Percentiles rank a stretch among this genome's conserved stretches.
Evolutionary conservation across 176 grass and related monocot species (phyloP).

Genomic region (Oropetium thomaeum): DNA sequence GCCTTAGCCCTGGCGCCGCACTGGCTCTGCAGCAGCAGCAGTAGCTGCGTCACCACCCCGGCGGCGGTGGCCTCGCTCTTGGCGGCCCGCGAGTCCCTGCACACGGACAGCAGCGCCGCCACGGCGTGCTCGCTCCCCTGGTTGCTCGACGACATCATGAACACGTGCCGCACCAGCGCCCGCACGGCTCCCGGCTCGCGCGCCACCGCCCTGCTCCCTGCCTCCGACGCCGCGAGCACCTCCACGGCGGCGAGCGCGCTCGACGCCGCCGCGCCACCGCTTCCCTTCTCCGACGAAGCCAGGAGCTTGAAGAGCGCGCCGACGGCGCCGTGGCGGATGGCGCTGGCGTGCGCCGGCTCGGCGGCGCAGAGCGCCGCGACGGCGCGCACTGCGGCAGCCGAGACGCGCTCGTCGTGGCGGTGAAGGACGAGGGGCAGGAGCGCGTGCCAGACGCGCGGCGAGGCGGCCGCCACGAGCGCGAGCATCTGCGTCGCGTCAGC

Average conservation of each 20-base stretch:
- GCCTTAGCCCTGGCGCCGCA: slow-evolving; percentile 58
- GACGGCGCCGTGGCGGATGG: slow-evolving; percentile 57
- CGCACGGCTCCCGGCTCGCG: slow-evolving; percentile 36
- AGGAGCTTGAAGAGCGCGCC: slow-evolving; percentile 53
- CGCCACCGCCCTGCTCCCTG: slow-evolving; percentile 39
- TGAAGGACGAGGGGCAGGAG: slow-evolving; percentile 44
- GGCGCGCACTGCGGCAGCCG: slow-evolving; percentile 49
- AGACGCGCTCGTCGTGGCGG: slow-evolving; percentile 9
- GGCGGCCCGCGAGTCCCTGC: slow-evolving; percentile 43
- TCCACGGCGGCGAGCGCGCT: slow-evolving; percentile 60
- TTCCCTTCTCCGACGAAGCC: slow-evolving; percentile 13
- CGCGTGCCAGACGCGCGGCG: slow-evolving; percentile 46
- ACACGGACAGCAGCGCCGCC: slow-evolving; percentile 55
- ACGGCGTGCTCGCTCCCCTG: slow-evolving; percentile 83
- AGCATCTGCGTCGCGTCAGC: slow-evolving; percentile 50
- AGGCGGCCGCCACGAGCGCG: slow-evolving; percentile 39
- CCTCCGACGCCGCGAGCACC: slow-evolving; percentile 43
- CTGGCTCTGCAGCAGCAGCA: slow-evolving; percentile 92
- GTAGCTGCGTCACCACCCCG: slow-evolving; percentile 62
- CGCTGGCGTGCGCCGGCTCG: slow-evolving; percentile 44
- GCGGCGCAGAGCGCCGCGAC: slow-evolving; percentile 49
- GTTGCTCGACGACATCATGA: slow-evolving; percentile 63
- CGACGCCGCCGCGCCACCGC: not conserved
- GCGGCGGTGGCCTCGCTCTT: slow-evolving; percentile 43
- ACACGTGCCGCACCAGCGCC: slow-evolving; percentile 67